Evolutionary conservation across 495 filamentous ascomycete genomes (phyloP).

Genomic region (Cladorrhinum samala): DNA sequence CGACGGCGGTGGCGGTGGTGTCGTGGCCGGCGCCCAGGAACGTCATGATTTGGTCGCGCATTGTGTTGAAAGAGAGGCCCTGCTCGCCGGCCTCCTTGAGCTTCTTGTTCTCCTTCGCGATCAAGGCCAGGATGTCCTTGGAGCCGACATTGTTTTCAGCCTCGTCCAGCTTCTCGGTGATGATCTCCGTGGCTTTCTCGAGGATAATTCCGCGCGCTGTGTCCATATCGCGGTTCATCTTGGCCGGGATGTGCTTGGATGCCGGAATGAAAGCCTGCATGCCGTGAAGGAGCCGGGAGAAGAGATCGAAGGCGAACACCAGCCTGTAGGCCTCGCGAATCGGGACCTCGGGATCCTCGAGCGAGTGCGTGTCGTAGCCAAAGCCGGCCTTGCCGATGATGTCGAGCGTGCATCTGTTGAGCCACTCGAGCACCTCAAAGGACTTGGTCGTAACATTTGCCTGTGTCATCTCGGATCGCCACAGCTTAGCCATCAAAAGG

Average conservation of each 20-base stretch:
- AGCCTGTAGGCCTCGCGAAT: slow-evolving; percentile 41
- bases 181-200: slow-evolving; percentile 17
- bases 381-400: slow-evolving; percentile 49
- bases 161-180: slow-evolving; percentile 11
- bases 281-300: slow-evolving; percentile 36
- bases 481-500: slow-evolving; percentile 37
- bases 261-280: slow-evolving; percentile 39
- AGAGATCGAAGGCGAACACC: slow-evolving; percentile 39
- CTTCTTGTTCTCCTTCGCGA: slow-evolving; percentile 25
- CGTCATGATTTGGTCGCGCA: slow-evolving; percentile 47
- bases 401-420: slow-evolving; percentile 45
- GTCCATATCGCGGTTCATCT: slow-evolving; percentile 44
- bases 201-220: slow-evolving; percentile 35
- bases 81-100: slow-evolving; percentile 17
- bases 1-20: slow-evolving; percentile 33
- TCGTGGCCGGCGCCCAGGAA: slow-evolving; percentile 38
- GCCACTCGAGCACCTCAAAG: slow-evolving; percentile 43
- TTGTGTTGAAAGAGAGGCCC: slow-evolving; percentile 34
- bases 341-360: slow-evolving; percentile 34
- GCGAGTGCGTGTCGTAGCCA: slow-evolving; percentile 39
- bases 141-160: slow-evolving; percentile 25
- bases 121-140: slow-evolving; percentile 42
- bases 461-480: slow-evolving; percentile 32
- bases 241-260: slow-evolving; percentile 36
- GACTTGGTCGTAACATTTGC: slow-evolving; percentile 21